Evolutionary conservation across 2,329 filamentous ascomycete species (phyloP).

Genomic region (Penicillium freii): DNA sequence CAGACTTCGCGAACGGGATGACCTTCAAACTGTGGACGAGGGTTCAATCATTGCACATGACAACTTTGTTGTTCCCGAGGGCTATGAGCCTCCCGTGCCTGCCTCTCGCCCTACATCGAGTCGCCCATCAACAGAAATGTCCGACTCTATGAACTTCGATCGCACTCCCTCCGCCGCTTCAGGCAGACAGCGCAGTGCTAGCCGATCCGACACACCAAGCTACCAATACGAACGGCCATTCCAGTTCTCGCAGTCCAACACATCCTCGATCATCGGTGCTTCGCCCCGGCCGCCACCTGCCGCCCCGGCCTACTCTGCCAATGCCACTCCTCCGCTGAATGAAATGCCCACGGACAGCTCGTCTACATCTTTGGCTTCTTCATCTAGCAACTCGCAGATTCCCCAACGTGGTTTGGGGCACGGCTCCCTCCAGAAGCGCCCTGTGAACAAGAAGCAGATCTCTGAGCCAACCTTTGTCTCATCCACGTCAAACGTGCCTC

Average conservation of each 20-base stretch:
- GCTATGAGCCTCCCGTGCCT: conserved; percentile 24
- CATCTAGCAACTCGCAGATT: conserved; percentile 22
- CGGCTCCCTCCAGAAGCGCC: conserved; percentile 51
- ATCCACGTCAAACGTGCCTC: conserved; percentile 58
- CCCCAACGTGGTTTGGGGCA: conserved; percentile 33
- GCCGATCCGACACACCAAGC: conserved; percentile 35
- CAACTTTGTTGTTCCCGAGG: conserved; percentile 27
- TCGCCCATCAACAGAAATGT: conserved; percentile 39
- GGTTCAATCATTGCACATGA: conserved; percentile 37
- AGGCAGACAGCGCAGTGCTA: conserved; percentile 41
- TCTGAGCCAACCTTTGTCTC: conserved; percentile 57
- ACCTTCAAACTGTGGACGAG: conserved; percentile 53
- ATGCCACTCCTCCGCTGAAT: conserved; percentile 54
- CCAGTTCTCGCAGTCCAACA: conserved; percentile 27
- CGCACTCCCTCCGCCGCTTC: conserved; percentile 41
- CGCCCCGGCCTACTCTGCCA: conserved; percentile 49
- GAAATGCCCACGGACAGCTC: conserved; percentile 46
- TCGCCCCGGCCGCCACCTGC: conserved; percentile 47
- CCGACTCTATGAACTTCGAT: conserved; percentile 32
- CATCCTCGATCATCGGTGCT: conserved; percentile 38
- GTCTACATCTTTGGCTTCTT: conserved; percentile 30
- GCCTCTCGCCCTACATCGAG: conserved; percentile 34
- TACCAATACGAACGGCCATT: conserved; percentile 37
- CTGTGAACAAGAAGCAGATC: conserved; percentile 60
- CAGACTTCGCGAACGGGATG: conserved; percentile 54